Base-by-base conservation (phyloP, 306 rosid genomes). In the Prunus davidiana region DNA sequence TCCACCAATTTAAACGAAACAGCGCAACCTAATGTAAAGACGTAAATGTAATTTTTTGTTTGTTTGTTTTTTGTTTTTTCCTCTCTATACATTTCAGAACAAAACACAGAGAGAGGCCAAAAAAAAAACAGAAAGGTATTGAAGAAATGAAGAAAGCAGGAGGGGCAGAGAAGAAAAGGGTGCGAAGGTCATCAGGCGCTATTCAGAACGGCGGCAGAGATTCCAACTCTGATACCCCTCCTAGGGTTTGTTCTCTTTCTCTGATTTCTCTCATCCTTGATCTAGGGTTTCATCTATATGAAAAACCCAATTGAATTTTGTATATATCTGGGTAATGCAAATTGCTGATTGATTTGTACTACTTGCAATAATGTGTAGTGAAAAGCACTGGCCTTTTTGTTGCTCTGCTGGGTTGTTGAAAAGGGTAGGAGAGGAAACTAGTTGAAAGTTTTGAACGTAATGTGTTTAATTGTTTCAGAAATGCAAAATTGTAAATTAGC, bases 121-220 rank as follows among this genome's bases (percentile, higher is more conserved):
- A 46, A 79, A 46, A 79, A 46, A 76, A 22, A 25, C 14, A 43
- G 28, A 50, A 52, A 69, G 24, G 27, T 6, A 34, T 8, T 45
- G 50, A 25, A 57, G 78, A 78, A 55, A 95, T 96, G 99, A 96
- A 88, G 99, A 95, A 83, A 87, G 67, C 96, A 9, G 93, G 90
- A 50, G 98, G 90, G 58, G 89, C 92, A 8, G 99, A 96, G 87
- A 96, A 92, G 93, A 96, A 96, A 80, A 89, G 97, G 84, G 89
- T 88, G 11, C 89, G 98, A 83, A 90, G 99, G 66, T 89, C 93
- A 68, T 75, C 96, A 5, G 83, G 86, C 66, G 87, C 91, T 82
- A 49, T 85, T 82, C 90, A 82, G 63, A 90, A 90, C 69, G 90
- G 89, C 61, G 88, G 71, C 80, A 86, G 86, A 83, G 99, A 96